Base-by-base conservation (phyloP, 305 asterid genomes). In the Fraxinus baroniana region DNA sequence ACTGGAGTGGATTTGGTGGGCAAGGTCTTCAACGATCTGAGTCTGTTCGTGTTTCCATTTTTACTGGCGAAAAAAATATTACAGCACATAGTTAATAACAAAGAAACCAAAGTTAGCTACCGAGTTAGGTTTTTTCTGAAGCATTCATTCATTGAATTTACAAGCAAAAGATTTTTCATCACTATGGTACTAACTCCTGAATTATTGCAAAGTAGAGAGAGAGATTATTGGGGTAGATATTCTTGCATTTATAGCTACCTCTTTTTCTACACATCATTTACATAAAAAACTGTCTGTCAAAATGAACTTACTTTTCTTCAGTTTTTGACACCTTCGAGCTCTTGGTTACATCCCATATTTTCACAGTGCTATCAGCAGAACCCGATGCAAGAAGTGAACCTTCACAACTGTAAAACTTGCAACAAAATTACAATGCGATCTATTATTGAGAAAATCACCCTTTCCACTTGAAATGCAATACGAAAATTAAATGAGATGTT, bases 351-450 rank as follows among this genome's bases (percentile, higher is more conserved):
- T 96, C 99, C 99, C 99, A 96, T 87, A 96, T 77, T 85, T 96
- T 94, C 72, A 96, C 99, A 46, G 99, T 92, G 90, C 93, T 88
- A 87, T 96, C 99, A 37, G 98, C 99, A 82, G 99, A 94, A 79
- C 98, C 99, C 52, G 99, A 96, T 82, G 99, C 99, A 76, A 96
- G 94, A 74, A 96, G 93, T 18, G 99, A 93, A 62, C 99, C 98
- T 91, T 96, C 99, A 78, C 98, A 89, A 78, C 99, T 96, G 93
- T 83, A 84, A 83, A 44, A 84, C 46, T 77, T 55, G 52, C 28
- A 84, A 68, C 37, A 18, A 55, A 55, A 55, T 77, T 39, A 24
- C 35, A 71, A 80, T 36, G 41, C 15, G 18, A 73, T 79, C 57
- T 73, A 80, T 30, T 22, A 8, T 70, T 86, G 36, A 80, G 72